Evolutionary conservation across 2,329 filamentous ascomycete species (phyloP).

Genomic region (Botryotinia convoluta): DNA sequence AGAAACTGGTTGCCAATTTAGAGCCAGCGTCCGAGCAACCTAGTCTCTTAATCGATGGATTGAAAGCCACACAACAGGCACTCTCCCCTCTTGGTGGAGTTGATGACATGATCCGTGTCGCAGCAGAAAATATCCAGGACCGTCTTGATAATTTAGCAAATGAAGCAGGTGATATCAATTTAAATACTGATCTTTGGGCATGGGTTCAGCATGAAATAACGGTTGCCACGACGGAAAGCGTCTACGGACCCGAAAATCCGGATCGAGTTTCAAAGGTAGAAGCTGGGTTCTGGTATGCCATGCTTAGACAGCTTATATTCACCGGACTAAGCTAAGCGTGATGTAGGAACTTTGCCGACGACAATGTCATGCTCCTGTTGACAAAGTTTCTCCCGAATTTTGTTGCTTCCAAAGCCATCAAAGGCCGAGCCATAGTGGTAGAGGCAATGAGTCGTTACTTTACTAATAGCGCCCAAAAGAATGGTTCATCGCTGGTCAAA

Average conservation of each 20-base stretch:
- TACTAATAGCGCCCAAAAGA: neutral
- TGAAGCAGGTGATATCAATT: neutral
- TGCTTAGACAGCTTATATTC: too few relatives aligned
- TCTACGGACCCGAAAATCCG: neutral
- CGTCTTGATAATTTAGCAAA: neutral
- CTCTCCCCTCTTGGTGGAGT: neutral
- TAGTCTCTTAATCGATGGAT: neutral
- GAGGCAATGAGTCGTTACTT: conserved; percentile 1
- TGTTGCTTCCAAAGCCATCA: too few relatives aligned
- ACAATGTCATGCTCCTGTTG: conserved; percentile 8
- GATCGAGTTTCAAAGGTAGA: conserved; percentile 11
- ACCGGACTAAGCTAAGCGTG: neutral
- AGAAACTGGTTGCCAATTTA: neutral
- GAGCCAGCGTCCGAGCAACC: neutral
- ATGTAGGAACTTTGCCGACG: conserved; percentile 8
- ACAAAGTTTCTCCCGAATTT: too few relatives aligned
- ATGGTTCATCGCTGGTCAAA: conserved; percentile 11
- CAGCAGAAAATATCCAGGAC: neutral
- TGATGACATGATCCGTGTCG: conserved; percentile 1
- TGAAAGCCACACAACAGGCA: conserved; percentile 1
- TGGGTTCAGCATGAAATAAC: conserved; percentile 17
- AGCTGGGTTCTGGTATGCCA: conserved; percentile 6
- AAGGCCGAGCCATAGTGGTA: neutral
- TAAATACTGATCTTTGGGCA: neutral
- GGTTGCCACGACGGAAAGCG: conserved; percentile 5